Base-by-base conservation (phyloP, 2,329 filamentous ascomycete species). In the Colletotrichum karsti region DNA sequence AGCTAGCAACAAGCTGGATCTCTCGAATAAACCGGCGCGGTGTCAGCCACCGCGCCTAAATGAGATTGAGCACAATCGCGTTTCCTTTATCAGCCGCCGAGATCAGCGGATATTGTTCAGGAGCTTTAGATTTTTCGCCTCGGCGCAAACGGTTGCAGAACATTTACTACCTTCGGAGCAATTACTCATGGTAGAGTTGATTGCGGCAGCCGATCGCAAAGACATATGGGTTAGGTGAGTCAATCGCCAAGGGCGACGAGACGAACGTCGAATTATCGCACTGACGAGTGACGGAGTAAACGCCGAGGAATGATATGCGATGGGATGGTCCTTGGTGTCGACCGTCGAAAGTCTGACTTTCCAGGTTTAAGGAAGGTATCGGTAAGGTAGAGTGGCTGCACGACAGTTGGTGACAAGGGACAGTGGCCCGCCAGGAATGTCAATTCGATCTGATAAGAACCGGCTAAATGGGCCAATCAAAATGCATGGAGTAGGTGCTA, bases 371-470 rank as follows among this genome's bases (percentile, higher is more conserved):
- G 10, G n/a, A 26, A 41, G 48, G 26, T 30, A 51, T n/a, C 5
- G 33, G 28, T 30, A 30, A 33, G 10, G 48, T 18, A 61, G 26
- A 53, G 48, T 64, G 30, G 64, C 60, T 58, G 61, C 51, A 10
- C 61, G 22, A 50, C 13, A 20, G 28, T 56, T 30, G 42, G 42
- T 18, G 28, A 56, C 63, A 18, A 57, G 54, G 58, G 20, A 41
- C 15, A 55, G 24, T 56, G 58, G 50, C 63, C 63, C 44, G 58
- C 48, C 57, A 50, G 59, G 56, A 65, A 48, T 56, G 22, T 26
- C 56, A 53, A 54, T 56, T 57, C 37, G 28, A 67, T 67, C 64
- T 63, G 64, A 64, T 63, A 44, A 63, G n/a, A 64, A 28, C 18
- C 18, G 20, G 22, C 4, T 12, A 26, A 30, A 18, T 20, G 33